These are phyloP conservation scores for Aureobasidium sp. DNA, from an alignment of 2,329 filamentous ascomycete species.

Conservation along the genomic window DNA sequence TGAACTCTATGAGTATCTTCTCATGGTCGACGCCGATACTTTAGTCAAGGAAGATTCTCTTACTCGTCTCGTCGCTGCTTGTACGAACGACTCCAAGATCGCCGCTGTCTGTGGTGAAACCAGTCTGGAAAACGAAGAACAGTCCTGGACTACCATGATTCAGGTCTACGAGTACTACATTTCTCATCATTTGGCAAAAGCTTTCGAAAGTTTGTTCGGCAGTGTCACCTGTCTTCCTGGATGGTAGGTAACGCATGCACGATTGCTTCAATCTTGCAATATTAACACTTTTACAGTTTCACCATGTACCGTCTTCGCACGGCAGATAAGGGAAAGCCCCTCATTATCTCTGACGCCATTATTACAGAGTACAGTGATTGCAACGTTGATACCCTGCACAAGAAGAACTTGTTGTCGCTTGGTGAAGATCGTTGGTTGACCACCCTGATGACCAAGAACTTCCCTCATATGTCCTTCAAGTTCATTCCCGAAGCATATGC, in stretches of 20 bases:
- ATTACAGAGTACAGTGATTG: slow-evolving; percentile 85
- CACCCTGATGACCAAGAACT: slow-evolving; percentile 96
- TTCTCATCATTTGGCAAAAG: slow-evolving; percentile 92
- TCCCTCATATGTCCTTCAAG: slow-evolving; percentile 92
- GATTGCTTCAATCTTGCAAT: neutral
- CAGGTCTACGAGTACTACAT: slow-evolving; percentile 99
- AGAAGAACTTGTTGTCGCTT: slow-evolving; percentile 85
- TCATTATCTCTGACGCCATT: slow-evolving; percentile 85
- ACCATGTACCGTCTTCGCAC: slow-evolving; percentile 96
- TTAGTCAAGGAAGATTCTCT: slow-evolving; percentile 86
- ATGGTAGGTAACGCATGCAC: slow-evolving; percentile 61
- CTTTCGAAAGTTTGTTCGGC: slow-evolving; percentile 95
- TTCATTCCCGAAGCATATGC: slow-evolving; percentile 91
- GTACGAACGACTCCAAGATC: slow-evolving; percentile 90
- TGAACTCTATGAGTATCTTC: slow-evolving; percentile 90
- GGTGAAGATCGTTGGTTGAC: slow-evolving; percentile 97
- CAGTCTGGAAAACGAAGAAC: slow-evolving; percentile 88
- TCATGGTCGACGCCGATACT: slow-evolving; percentile 98
- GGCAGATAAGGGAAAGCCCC: slow-evolving; percentile 83
- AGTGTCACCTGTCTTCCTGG: slow-evolving; percentile 98
- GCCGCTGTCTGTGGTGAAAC: slow-evolving; percentile 97
- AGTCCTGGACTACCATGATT: slow-evolving; percentile 99
- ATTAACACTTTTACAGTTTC: slow-evolving; percentile 57
- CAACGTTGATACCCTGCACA: slow-evolving; percentile 87
- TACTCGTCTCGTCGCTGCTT: slow-evolving; percentile 85